Conservation (phyloP, 2,329 filamentous ascomycete species). For the Pseudophaeomoniella oleicola region DNA sequence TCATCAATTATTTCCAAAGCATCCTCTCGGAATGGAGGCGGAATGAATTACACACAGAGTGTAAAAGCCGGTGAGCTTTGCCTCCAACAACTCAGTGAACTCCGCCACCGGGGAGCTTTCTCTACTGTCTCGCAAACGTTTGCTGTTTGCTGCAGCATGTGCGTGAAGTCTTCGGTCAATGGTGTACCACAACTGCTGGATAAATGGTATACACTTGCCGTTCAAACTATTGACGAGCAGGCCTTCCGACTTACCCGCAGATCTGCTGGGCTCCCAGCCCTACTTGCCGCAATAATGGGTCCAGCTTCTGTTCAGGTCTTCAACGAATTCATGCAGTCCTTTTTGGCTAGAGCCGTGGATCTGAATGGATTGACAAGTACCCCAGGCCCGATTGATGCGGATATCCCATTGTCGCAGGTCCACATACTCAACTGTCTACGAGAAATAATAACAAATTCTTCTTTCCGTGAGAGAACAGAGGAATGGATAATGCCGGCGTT, state of each 20-base stretch:
- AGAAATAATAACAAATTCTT: slow-evolving; percentile 76
- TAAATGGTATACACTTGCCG: slow-evolving; percentile 47
- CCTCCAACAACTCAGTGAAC: slow-evolving; percentile 65
- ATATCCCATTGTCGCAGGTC: slow-evolving; percentile 64
- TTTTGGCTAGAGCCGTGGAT: slow-evolving; percentile 5
- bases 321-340: slow-evolving; percentile 42
- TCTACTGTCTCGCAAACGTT: slow-evolving; percentile 87
- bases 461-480: slow-evolving; percentile 59
- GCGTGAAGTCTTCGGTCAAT: slow-evolving; percentile 35
- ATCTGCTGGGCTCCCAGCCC: slow-evolving; percentile 79
- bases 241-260: slow-evolving; percentile 68
- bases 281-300: slow-evolving; percentile 68
- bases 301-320: slow-evolving; percentile 49
- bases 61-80: slow-evolving; percentile 55
- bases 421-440: slow-evolving; percentile 91
- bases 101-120: slow-evolving; percentile 85
- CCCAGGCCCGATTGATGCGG: slow-evolving; percentile 22
- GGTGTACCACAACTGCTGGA: slow-evolving; percentile 36
- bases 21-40: slow-evolving; percentile 19
- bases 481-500: slow-evolving; percentile 59
- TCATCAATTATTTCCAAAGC: not conserved
- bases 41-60: slow-evolving; percentile 42
- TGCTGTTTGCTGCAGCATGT: slow-evolving; percentile 59
- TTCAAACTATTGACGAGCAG: slow-evolving; percentile 54
- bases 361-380: slow-evolving; percentile 9